Base-by-base conservation (phyloP, 148 eudicot genomes). In the Rhododendron ovatum region DNA sequence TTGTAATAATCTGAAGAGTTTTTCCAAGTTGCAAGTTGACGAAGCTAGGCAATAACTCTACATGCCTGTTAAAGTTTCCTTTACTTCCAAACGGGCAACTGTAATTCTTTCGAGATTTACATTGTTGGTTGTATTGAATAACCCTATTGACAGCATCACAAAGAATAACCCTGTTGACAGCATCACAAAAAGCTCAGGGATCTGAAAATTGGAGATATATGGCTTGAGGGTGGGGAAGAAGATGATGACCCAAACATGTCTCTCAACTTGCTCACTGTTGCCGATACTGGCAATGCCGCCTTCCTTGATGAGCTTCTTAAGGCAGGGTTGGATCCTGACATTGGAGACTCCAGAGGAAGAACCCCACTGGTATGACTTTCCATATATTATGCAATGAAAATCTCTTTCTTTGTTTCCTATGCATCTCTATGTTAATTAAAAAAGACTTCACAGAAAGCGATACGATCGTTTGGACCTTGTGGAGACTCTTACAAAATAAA, bases 281-380 rank as follows among this genome's bases (percentile, higher is more conserved):
- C 91, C 17, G 33, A 87, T 18, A 91, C 93, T 3, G 93, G 93
- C 20, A 91, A 91, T 84, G 91, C 93, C 55, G 91, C 93, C 24
- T 88, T 91, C 80, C 93, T 91, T 81, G 90, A 90, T 69, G 93
- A 91, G 88, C 93, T 91, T 86, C 91, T 91, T 28, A 91, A 88
- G 84, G 90, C 90, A 14, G 86, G 89, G 45, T 79, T 91, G 30
- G 93, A 91, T 65, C 93, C 93, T 20, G 86, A 91, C 87, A 86
- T 88, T 65, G 89, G 93, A 55, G 90, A 90, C 79, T 86, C 90
- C 80, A 87, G 87, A 88, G 93, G 93, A 82, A 88, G 88, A 33
- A 91, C 93, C 1, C 88, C 93, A 14, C 77, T 91, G 93, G 93
- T 91, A 91, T n/a, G 53, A 28, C 30, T 26, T 65, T 24, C 3